Base-by-base conservation (phyloP, 1,139 yeast genomes). In the Saccharomyces hybrid region DNA sequence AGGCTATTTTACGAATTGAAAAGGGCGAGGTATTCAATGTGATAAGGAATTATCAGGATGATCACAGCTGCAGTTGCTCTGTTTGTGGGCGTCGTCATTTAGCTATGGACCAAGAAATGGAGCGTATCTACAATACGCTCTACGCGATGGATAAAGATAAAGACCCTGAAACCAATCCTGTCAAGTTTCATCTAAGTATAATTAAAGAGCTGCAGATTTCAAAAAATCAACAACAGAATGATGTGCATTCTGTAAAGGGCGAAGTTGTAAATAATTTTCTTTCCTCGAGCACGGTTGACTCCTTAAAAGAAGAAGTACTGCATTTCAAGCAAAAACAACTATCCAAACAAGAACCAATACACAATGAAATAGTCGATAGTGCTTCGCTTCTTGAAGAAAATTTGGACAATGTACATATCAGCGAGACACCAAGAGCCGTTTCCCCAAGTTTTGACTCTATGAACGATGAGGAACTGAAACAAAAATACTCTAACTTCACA, bases 81-180 rank as follows among this genome's bases (percentile, higher is more conserved):
- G 83, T 83, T 31, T 91, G 98, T 71, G 96, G 95, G 1, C 79
- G 89, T 52, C 83, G 87, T 61, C 82, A 84, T 60, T 73, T 77
- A 57, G 82, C 90, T 31, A 81, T 89, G 61, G 95, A 88, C 64
- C 84, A 83, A 59, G 96, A 88, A 65, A 78, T 91, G 64, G 91
- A 86, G 62, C 81, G 82, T 53, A 80, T 90, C 48, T 89, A 88
- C 62, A 80, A 80, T 57, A 76, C 79, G 4, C 79, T 69, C 25
- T 69, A 64, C 51, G 69, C 64, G 29, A 56, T 63, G 20, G 71
- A 69, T 47, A 67, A 59, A 52, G 61, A 63, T 48, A 61, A 62
- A 31, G 68, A 68, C 51, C 66, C 70, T 3, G 69, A 65, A 31
- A 61, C 67, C 25, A 69, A 65, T 48, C 70, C 68, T 46, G 61